Percentiles rank a stretch among this genome's conserved stretches.
phyloP scores from a whole-genome alignment of 805 yeast genomes.

The Starmerella tilneyi region DNA sequence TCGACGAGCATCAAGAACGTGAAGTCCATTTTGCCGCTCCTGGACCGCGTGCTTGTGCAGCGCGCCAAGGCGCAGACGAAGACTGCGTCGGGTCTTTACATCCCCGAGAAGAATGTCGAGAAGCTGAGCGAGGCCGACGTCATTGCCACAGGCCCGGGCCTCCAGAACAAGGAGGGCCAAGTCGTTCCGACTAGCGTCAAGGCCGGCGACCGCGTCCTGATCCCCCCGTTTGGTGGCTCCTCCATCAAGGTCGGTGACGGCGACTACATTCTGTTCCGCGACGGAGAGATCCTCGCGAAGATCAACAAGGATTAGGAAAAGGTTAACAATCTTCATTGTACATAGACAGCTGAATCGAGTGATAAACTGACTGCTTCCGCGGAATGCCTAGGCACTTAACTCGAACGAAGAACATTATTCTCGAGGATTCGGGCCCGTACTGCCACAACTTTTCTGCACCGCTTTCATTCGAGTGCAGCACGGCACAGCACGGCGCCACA shows the following conservation, averaged over 20 bases:
- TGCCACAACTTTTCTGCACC: no score
- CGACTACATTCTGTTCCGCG: conserved; percentile 64
- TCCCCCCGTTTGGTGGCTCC: conserved; percentile 91
- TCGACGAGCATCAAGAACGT: conserved; percentile 55
- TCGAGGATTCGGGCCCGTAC: no score
- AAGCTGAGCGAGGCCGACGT: conserved; percentile 89
- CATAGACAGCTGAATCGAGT: conserved; percentile 1
- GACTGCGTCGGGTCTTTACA: conserved; percentile 85
- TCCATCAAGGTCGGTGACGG: conserved; percentile 80
- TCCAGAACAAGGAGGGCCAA: conserved; percentile 63
- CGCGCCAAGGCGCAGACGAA: conserved; percentile 82
- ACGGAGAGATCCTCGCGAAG: conserved; percentile 90
- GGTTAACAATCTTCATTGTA: no score
- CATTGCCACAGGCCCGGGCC: conserved; percentile 92
- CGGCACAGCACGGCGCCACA: no score
- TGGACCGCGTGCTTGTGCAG: conserved; percentile 94
- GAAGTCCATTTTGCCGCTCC: conserved; percentile 78
- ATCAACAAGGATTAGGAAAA: conserved; percentile 50
- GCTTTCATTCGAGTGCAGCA: no score
- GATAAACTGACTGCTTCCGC: no score
- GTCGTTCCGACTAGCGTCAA: conserved; percentile 62
- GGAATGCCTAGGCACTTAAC: no score
- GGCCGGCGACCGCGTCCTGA: conserved; percentile 87
- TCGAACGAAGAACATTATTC: no score
- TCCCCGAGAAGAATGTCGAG: conserved; percentile 93